phyloP scores from a whole-genome alignment of 768 basidiomycete species.

The Amanita rimosa region DNA sequence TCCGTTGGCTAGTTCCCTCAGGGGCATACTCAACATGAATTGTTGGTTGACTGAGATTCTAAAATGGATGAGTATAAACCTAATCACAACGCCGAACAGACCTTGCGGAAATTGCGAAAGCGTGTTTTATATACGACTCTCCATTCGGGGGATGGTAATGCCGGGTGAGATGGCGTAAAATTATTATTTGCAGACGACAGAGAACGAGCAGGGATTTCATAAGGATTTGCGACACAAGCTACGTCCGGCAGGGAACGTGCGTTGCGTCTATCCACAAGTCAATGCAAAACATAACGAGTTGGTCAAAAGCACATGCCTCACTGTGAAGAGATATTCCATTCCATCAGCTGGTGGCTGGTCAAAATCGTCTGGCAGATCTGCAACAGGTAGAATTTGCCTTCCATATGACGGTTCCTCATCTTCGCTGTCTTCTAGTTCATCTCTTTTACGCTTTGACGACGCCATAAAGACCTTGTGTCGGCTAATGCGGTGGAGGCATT shows the following conservation, averaged over 20 bases:
- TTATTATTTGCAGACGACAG: conserved; percentile 9
- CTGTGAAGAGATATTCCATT: conserved; percentile 71
- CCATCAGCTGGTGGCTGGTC: conserved; percentile 58
- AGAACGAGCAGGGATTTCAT: conserved; percentile 28
- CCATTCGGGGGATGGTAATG: conserved; percentile 63
- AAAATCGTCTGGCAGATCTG: conserved; percentile 62
- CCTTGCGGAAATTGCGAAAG: conserved; percentile 60
- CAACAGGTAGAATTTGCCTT: conserved; percentile 71
- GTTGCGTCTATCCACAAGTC: conserved; percentile 43
- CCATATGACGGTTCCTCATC: conserved; percentile 54
- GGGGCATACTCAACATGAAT: conserved; percentile 29
- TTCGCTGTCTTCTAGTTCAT: conserved; percentile 37
- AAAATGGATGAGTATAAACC: conserved; percentile 6
- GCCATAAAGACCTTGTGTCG: conserved; percentile 11
- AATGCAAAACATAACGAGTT: not conserved
- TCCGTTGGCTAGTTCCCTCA: conserved; percentile 17
- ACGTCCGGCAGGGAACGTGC: conserved; percentile 53
- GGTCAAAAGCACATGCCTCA: conserved; percentile 38
- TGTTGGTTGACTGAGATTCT: conserved; percentile 64
- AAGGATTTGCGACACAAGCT: conserved; percentile 61
- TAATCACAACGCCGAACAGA: conserved; percentile 15
- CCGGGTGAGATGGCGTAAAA: conserved; percentile 16
- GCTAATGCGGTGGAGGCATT: conserved; percentile 1
- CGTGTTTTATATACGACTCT: conserved; percentile 40
- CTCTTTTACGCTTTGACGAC: conserved; percentile 44